Conservation (phyloP, 805 yeast species). For the Candida nonsorbophila region DNA sequence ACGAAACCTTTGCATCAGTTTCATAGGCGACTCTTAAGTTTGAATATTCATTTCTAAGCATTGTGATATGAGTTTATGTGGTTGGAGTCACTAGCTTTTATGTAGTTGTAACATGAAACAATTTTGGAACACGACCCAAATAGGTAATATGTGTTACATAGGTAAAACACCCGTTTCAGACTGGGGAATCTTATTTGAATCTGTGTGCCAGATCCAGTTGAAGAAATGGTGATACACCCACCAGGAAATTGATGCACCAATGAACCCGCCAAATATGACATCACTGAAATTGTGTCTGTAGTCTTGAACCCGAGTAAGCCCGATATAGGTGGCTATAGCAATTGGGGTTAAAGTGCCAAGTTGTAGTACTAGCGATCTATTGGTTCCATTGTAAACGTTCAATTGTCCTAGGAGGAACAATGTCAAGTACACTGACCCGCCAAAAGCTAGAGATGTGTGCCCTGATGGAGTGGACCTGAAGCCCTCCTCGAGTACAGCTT, state of each 20-base stretch:
- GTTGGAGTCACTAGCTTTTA: too few relatives aligned
- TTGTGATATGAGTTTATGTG: too few relatives aligned
- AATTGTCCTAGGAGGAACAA: constrained; percentile 46
- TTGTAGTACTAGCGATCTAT: constrained; percentile 16
- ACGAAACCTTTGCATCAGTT: too few relatives aligned
- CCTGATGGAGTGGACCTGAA: constrained; percentile 57
- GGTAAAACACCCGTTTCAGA: not conserved
- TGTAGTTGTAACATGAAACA: too few relatives aligned
- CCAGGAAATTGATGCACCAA: constrained; percentile 28
- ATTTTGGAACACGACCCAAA: too few relatives aligned
- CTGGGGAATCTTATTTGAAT: not conserved
- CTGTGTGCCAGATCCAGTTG: not conserved
- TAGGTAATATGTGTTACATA: too few relatives aligned
- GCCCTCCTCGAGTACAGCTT: constrained; percentile 38
- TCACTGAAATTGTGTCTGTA: constrained; percentile 35
- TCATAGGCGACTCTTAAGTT: too few relatives aligned
- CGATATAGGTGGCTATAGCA: constrained; percentile 24
- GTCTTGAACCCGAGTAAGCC: constrained; percentile 30
- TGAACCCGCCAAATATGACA: constrained; percentile 22
- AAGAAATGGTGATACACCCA: constrained; percentile 20
- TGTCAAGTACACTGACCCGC: constrained; percentile 42
- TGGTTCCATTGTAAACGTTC: constrained; percentile 8
- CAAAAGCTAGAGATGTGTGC: constrained; percentile 49
- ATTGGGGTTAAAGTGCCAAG: constrained; percentile 16
- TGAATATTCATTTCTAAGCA: too few relatives aligned